These are phyloP conservation scores for Pseudogymnoascus sp. DNA, from an alignment of 2,329 filamentous ascomycete species.

Conservation along the genomic window DNA sequence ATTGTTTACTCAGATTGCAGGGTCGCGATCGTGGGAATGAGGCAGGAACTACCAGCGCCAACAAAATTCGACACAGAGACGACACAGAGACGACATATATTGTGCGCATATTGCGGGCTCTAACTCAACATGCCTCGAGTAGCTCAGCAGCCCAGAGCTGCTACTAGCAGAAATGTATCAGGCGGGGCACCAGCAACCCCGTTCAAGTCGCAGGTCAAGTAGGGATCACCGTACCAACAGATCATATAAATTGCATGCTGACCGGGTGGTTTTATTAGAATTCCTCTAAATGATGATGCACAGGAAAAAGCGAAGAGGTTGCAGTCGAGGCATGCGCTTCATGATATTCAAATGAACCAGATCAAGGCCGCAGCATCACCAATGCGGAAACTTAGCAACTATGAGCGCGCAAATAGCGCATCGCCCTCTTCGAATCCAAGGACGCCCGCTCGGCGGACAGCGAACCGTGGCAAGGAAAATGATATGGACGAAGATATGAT, in stretches of 20 bases:
- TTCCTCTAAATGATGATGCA: constrained; percentile 92
- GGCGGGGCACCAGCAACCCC: constrained; percentile 25
- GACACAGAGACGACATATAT: constrained; percentile 4
- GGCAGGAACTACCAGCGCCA: constrained; percentile 4
- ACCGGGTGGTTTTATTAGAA: constrained; percentile 44
- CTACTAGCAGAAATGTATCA: constrained; percentile 35
- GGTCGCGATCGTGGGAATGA: constrained; percentile 2
- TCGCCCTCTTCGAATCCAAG: constrained; percentile 46
- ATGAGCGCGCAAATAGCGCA: constrained; percentile 51
- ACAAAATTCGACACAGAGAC: background rate
- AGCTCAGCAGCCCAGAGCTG: constrained; percentile 37
- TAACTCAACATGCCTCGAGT: constrained; percentile 45
- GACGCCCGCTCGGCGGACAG: constrained; percentile 41
- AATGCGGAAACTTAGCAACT: constrained; percentile 54
- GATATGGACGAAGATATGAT: constrained; percentile 51
- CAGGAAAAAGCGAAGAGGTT: constrained; percentile 83
- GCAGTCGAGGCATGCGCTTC: constrained; percentile 77
- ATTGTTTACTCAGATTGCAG: constrained; percentile 7
- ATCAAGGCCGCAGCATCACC: constrained; percentile 76
- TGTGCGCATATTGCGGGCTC: constrained; percentile 2
- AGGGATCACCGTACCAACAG: constrained; percentile 9
- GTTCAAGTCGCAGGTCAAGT: constrained; percentile 32
- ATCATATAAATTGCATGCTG: background rate
- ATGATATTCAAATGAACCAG: constrained; percentile 87
- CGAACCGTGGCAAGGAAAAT: constrained; percentile 32